A percentile compares a stretch with the other conserved stretches of the same genome.
These are phyloP conservation scores for Colletotrichum horii DNA, from an alignment of 2,329 filamentous ascomycete species.

Conservation along the genomic window DNA sequence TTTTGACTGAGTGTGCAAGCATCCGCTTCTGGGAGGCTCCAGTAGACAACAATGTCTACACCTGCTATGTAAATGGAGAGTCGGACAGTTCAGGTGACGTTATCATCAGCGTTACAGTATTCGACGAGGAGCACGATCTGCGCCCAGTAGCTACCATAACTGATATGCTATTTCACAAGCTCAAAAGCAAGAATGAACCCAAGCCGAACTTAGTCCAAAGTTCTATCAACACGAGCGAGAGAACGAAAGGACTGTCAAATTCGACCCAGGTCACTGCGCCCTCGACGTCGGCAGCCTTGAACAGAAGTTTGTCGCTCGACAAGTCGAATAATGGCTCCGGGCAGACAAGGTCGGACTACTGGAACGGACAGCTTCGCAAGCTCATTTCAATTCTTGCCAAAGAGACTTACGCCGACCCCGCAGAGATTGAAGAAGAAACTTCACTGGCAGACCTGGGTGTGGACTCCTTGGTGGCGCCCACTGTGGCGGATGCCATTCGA, in stretches of 20 bases:
- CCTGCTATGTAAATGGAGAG: background rate
- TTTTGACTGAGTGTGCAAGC: background rate
- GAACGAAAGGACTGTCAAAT: background rate
- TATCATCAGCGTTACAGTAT: background rate
- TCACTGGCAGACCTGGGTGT: background rate
- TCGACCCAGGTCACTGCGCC: background rate
- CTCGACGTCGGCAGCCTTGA: background rate
- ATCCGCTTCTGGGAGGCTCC: background rate
- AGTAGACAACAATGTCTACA: background rate
- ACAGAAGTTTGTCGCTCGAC: background rate
- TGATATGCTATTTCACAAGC: background rate
- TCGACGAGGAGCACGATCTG: background rate
- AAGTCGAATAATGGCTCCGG: background rate
- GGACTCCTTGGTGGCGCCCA: background rate
- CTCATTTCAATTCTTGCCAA: background rate
- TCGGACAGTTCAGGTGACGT: background rate
- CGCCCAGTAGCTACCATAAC: background rate
- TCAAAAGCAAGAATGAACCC: background rate
- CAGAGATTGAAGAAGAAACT: background rate
- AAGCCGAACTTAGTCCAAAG: background rate
- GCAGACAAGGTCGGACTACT: accelerated
- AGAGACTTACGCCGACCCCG: background rate
- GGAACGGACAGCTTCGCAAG: background rate
- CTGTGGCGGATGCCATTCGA: background rate
- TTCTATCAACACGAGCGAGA: background rate